These are phyloP conservation scores for Echria macrotheca DNA, from an alignment of 495 filamentous ascomycete species.

Conservation along the genomic window DNA sequence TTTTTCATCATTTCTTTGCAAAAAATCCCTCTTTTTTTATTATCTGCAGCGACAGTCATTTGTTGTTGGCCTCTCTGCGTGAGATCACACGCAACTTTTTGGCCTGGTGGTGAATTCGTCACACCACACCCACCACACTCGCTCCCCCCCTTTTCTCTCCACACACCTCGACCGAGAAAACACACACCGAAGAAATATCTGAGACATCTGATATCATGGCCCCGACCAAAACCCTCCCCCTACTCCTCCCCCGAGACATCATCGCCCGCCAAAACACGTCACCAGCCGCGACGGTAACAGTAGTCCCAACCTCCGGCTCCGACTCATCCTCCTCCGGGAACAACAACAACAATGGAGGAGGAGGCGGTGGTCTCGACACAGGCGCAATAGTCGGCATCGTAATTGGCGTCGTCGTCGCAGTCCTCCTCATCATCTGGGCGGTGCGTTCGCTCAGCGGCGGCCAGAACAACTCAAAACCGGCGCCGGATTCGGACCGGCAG, in stretches of 20 bases:
- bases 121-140: too few relatives aligned
- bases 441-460: slow-evolving; percentile 4
- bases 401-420: slow-evolving; percentile 23
- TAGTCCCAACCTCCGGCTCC: slow-evolving; percentile 1
- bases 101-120: too few relatives aligned
- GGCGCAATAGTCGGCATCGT: slow-evolving; percentile 28
- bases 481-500: slow-evolving; percentile 17
- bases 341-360: not conserved
- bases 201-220: too few relatives aligned
- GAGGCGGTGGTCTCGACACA: slow-evolving; percentile 11
- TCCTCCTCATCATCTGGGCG: slow-evolving; percentile 24
- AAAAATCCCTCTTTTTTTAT: too few relatives aligned
- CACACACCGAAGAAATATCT: too few relatives aligned
- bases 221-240: slow-evolving; percentile 21
- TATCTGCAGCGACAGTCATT: too few relatives aligned
- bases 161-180: too few relatives aligned
- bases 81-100: too few relatives aligned
- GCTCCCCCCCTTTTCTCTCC: too few relatives aligned
- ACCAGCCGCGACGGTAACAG: slow-evolving; percentile 15
- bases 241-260: not conserved
- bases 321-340: not conserved
- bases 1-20: too few relatives aligned
- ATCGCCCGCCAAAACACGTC: slow-evolving; percentile 12
- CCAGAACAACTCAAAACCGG: not conserved
- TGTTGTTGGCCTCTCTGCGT: too few relatives aligned